Evolutionary conservation across 2,329 filamentous ascomycete genomes (phyloP).

Genomic region (Fusarium tanahbumbuense): DNA sequence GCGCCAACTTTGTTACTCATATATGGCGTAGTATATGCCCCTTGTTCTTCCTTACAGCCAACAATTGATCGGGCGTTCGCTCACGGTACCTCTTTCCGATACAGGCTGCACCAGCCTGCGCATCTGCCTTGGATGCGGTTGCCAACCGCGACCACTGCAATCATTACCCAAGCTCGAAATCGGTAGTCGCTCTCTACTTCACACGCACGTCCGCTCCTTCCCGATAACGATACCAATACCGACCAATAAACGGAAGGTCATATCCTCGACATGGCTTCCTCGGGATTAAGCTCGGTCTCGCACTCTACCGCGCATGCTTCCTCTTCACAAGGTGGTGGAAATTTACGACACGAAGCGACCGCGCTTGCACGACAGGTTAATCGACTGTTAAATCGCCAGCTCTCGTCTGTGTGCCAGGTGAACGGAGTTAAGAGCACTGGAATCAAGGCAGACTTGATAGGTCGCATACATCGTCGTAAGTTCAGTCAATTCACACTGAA

Average conservation of each 20-base stretch:
- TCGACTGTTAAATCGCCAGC: conserved; percentile 68
- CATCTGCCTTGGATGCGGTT: conserved; percentile 46
- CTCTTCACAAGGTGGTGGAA: conserved; percentile 40
- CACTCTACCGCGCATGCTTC: conserved; percentile 29
- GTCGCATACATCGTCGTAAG: conserved; percentile 82
- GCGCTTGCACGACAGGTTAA: conserved; percentile 59
- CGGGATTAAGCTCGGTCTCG: conserved; percentile 40
- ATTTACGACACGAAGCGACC: conserved; percentile 57
- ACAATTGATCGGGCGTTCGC: not conserved
- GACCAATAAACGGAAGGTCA: conserved; percentile 18
- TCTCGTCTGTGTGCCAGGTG: conserved; percentile 79
- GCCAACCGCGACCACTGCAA: conserved; percentile 35
- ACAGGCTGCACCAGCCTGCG: conserved; percentile 39
- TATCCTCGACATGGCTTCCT: conserved; percentile 43
- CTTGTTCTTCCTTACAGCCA: conserved; percentile 5
- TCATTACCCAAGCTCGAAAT: conserved; percentile 18
- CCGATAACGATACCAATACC: conserved; percentile 5
- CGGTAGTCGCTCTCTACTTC: conserved; percentile 28
- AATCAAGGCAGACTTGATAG: conserved; percentile 85
- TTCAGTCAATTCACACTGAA: conserved; percentile 42
- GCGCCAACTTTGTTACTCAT: not conserved
- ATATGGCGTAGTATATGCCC: conserved; percentile 16
- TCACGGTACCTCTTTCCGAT: conserved; percentile 24
- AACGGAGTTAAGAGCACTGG: conserved; percentile 83
- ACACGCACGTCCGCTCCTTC: not conserved